Base-by-base conservation (phyloP, 2,329 filamentous ascomycete genomes). In the Ophiostoma ulmi region DNA sequence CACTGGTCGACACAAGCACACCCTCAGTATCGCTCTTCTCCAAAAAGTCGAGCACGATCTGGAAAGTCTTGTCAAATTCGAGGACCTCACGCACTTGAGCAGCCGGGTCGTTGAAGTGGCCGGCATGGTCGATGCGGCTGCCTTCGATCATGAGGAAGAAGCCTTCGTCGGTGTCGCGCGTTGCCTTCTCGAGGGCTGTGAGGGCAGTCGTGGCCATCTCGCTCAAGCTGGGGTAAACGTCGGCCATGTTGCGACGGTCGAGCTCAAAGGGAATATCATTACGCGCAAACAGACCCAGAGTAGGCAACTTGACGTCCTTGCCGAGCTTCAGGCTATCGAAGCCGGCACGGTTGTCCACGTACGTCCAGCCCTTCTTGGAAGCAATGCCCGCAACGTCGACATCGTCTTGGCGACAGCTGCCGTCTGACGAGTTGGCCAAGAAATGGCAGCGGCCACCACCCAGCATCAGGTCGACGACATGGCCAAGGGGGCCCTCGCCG, bases 101-200 rank as follows among this genome's bases (percentile, higher is more conserved):
- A 11, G 90, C 91, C 0, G 92, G 91, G 75, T 95, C 92, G 75
- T 95, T 95, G 73, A 86, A 87, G 78, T 95, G 92, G 7, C 93
- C 95, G 4, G 95, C 94, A 78, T 99, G 95, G 77, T 99, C 95
- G 76, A 99, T 98, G 61, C 95, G 87, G 76, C 92, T 97, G 5
- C 94, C 95, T 80, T 99, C 95, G 73, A 99, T 96, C 94, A 99
- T 97, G 75, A 99, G 84, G 81, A 99, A 99, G 84, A 98, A 99
- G 5, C 95, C 95, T 80, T 96, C 89, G 61, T 98, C 93, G 73
- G 87, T 93, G 77, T 94, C 84, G 77, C 87, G 84, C 0, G 95
- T 97, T 0, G 94, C 95, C 72, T 89, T 88, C 73, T 91, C 90
- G 35, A 99, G 86, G 1, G 92, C 89, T 17, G 85, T 87, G 73